Percentiles rank a stretch among this genome's conserved stretches.
phyloP scores from a whole-genome alignment of 768 basidiomycete species.

The Boletus barrowsii region DNA sequence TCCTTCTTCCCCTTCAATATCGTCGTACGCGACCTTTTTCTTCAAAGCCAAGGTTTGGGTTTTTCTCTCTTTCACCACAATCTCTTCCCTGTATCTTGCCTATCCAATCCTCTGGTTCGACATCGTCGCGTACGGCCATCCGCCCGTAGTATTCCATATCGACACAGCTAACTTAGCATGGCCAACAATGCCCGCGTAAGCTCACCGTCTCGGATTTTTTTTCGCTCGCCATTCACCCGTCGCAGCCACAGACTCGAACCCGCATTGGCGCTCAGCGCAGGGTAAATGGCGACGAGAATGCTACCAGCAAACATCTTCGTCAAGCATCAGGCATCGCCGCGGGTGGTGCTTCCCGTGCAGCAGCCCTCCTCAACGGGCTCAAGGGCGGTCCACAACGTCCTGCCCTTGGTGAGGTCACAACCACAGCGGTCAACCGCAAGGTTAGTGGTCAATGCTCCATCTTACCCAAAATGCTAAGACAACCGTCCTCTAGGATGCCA shows the following conservation, averaged over 20 bases:
- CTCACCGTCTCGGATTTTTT: constrained; percentile 1
- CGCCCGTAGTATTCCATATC: constrained; percentile 23
- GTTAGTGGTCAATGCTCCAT: constrained; percentile 37
- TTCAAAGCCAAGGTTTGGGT: constrained; percentile 24
- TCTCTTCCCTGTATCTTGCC: constrained; percentile 23
- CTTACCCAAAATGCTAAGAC: constrained; percentile 1
- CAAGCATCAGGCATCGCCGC: constrained; percentile 51
- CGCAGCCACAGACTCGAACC: constrained; percentile 58
- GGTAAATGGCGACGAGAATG: constrained; percentile 75
- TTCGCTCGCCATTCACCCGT: constrained; percentile 2
- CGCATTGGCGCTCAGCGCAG: constrained; percentile 64
- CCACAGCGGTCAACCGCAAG: constrained; percentile 73
- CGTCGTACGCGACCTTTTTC: constrained; percentile 21
- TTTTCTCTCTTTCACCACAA: constrained; percentile 34
- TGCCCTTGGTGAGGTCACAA: constrained; percentile 80
- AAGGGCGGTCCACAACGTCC: constrained; percentile 66
- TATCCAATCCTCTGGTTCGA: constrained; percentile 4
- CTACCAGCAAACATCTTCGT: constrained; percentile 62
- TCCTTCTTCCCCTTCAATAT: constrained; percentile 1
- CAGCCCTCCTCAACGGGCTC: constrained; percentile 36
- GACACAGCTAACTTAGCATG: constrained; percentile 38
- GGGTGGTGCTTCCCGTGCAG: constrained; percentile 49
- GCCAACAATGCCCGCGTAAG: constrained; percentile 61
- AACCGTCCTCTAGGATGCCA: constrained; percentile 29
- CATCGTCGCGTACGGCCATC: constrained; percentile 10